Percentiles rank a stretch among this genome's conserved stretches.
These are phyloP conservation scores for Salix purpurea DNA, from an alignment of 345 rosid genomes.

Conservation along the genomic window DNA sequence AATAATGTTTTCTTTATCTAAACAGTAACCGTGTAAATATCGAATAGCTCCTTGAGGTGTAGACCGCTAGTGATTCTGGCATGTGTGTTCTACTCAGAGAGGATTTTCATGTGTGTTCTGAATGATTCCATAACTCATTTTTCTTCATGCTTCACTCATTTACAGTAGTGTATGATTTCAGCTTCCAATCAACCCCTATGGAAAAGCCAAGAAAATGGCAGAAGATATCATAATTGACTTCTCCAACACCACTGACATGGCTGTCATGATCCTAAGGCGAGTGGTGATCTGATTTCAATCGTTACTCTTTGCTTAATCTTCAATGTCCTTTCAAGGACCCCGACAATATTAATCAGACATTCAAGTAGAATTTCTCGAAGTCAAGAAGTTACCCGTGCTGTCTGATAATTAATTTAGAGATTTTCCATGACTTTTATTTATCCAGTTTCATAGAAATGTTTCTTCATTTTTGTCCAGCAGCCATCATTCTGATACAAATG, in stretches of 20 bases:
- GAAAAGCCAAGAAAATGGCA: slow-evolving; percentile 98
- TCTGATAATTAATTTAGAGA: neutral
- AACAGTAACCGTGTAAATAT: neutral
- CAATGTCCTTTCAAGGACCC: neutral
- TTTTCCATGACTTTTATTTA: neutral
- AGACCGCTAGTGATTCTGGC: neutral
- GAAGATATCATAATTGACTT: slow-evolving; percentile 94
- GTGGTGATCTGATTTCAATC: slow-evolving; percentile 6
- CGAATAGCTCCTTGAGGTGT: neutral
- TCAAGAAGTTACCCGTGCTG: neutral
- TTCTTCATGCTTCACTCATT: neutral
- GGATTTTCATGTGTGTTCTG: neutral
- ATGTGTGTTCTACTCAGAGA: neutral
- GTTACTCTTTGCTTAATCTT: neutral
- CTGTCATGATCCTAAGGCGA: slow-evolving; percentile 86
- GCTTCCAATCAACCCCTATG: slow-evolving; percentile 93
- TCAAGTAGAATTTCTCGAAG: neutral
- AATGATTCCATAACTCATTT: neutral
- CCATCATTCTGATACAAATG: neutral
- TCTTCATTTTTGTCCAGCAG: neutral
- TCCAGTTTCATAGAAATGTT: neutral
- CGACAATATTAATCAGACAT: neutral
- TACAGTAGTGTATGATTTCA: slow-evolving; percentile 22
- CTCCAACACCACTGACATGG: slow-evolving; percentile 82
- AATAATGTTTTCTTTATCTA: neutral